Conservation (phyloP, 495 filamentous ascomycete species). For the Aspergillus egyptiacus region DNA sequence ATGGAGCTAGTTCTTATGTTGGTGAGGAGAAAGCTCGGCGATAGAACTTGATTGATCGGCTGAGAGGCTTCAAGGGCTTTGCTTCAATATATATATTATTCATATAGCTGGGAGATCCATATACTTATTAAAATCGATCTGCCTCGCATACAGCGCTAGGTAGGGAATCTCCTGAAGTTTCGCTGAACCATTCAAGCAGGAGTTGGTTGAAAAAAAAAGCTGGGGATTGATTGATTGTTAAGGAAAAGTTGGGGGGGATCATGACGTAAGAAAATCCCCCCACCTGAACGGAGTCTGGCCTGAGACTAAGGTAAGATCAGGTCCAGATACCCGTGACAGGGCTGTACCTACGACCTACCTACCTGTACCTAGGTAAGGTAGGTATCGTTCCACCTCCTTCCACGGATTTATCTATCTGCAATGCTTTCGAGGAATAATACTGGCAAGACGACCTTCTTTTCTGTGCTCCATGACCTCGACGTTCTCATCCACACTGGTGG, state of each 20-base stretch:
- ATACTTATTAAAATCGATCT: background rate
- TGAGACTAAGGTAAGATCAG: background rate
- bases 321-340: too few species aligned
- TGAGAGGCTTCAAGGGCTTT: too few species aligned
- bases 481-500: slow-evolving; percentile 5
- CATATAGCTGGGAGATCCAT: background rate
- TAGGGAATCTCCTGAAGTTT: background rate
- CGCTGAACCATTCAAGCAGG: too few species aligned
- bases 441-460: too few species aligned
- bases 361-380: too few species aligned
- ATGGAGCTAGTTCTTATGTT: background rate
- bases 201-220: slow-evolving; percentile 4
- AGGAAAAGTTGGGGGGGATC: too few species aligned
- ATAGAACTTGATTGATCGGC: too few species aligned
- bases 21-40: slow-evolving; percentile 3
- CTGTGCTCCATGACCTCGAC: background rate
- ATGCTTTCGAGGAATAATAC: too few species aligned
- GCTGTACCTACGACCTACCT: too few species aligned
- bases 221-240: slow-evolving; percentile 1
- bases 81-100: background rate
- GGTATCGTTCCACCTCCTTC: too few species aligned
- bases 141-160: background rate
- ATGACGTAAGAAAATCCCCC: slow-evolving; percentile 2
- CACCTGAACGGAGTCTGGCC: background rate
- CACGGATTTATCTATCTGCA: too few species aligned